These are phyloP conservation scores for Aspergillus aculeatinus DNA, from an alignment of 2,329 filamentous ascomycete genomes.

Conservation along the genomic window DNA sequence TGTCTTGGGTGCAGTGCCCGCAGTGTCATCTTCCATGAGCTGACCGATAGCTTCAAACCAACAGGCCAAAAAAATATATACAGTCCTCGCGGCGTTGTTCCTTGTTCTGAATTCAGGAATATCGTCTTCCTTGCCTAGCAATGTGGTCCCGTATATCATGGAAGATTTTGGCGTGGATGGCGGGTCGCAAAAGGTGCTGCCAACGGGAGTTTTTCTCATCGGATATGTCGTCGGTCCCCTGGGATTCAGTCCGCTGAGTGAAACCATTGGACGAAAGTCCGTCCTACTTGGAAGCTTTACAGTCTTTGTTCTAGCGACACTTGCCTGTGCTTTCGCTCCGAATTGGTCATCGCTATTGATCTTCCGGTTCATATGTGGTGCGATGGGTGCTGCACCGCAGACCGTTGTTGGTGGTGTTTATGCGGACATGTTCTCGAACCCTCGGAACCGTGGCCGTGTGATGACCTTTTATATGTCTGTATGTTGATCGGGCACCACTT, in stretches of 20 bases:
- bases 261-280: slow-evolving; percentile 40
- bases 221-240: slow-evolving; percentile 44
- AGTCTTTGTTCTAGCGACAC: slow-evolving; percentile 41
- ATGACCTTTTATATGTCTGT: slow-evolving; percentile 46
- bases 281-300: slow-evolving; percentile 52
- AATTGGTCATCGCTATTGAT: slow-evolving; percentile 42
- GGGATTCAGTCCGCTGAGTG: slow-evolving; percentile 45
- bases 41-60: not conserved
- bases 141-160: slow-evolving; percentile 39
- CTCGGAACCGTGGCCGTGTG: slow-evolving; percentile 37
- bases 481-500: slow-evolving; percentile 11
- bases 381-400: slow-evolving; percentile 43
- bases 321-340: slow-evolving; percentile 45
- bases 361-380: slow-evolving; percentile 46
- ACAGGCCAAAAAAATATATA: slow-evolving; percentile 29
- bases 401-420: slow-evolving; percentile 48
- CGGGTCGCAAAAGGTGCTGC: slow-evolving; percentile 31
- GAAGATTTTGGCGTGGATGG: slow-evolving; percentile 31
- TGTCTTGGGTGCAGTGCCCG: not conserved
- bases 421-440: slow-evolving; percentile 46
- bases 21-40: not conserved
- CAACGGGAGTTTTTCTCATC: slow-evolving; percentile 39
- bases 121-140: slow-evolving; percentile 40
- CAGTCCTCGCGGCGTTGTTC: slow-evolving; percentile 25
- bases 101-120: slow-evolving; percentile 41